These are phyloP conservation scores for Leccinellum luteum DNA, from an alignment of 768 basidiomycete species.

Conservation along the genomic window DNA sequence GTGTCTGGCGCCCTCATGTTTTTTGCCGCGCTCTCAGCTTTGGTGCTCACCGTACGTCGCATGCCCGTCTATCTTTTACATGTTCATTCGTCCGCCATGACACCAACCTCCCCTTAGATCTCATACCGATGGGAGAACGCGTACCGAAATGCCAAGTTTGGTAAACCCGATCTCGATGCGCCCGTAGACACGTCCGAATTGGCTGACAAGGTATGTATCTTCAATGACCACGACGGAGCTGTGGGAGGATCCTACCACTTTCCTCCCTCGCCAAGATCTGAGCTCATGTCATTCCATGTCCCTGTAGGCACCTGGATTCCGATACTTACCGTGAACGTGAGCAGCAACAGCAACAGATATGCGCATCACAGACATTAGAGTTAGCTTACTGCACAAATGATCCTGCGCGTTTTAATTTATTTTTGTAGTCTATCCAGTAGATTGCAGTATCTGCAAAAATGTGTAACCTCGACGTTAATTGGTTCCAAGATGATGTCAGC, in stretches of 20 bases:
- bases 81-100: not conserved
- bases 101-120: slow-evolving; percentile 34
- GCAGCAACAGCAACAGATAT: not conserved
- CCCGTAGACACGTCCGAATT: slow-evolving; percentile 63
- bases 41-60: slow-evolving; percentile 21
- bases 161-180: slow-evolving; percentile 44
- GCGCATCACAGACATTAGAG: not conserved
- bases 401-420: no score
- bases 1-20: slow-evolving; percentile 23
- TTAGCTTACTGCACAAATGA: no score
- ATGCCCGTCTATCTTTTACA: not conserved
- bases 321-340: slow-evolving; percentile 42
- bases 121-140: slow-evolving; percentile 65
- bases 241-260: not conserved
- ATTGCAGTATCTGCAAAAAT: no score
- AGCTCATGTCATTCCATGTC: not conserved
- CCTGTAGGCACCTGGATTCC: slow-evolving; percentile 57
- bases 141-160: slow-evolving; percentile 50
- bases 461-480: no score
- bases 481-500: no score
- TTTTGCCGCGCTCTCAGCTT: slow-evolving; percentile 14
- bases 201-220: slow-evolving; percentile 47
- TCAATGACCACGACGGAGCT: not conserved
- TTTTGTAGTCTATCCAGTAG: no score
- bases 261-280: not conserved